Conservation (phyloP, 2,329 filamentous ascomycete species). For the Hypoxylon sp. region DNA sequence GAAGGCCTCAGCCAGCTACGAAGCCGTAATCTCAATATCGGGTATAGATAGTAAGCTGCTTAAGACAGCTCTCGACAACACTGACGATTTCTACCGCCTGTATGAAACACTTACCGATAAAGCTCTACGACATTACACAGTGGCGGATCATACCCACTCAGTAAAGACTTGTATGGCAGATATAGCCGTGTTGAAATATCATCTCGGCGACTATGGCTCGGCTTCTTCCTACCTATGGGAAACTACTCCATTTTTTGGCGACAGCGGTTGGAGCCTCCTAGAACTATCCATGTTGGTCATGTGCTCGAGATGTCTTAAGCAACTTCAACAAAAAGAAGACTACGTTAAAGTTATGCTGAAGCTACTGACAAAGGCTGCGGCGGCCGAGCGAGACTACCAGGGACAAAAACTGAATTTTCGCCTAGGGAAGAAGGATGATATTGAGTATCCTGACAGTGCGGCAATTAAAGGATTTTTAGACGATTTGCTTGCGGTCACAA, state of each 20-base stretch:
- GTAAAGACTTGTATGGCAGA: slow-evolving; percentile 85
- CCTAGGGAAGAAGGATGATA: slow-evolving; percentile 54
- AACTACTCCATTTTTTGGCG: slow-evolving; percentile 83
- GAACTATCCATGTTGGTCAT: slow-evolving; percentile 89
- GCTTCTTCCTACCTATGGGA: slow-evolving; percentile 85
- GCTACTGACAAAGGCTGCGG: slow-evolving; percentile 77
- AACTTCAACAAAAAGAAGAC: slow-evolving; percentile 81
- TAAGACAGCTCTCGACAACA: slow-evolving; percentile 71
- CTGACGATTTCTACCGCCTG: slow-evolving; percentile 74
- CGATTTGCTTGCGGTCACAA: slow-evolving; percentile 64
- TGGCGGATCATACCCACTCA: slow-evolving; percentile 83
- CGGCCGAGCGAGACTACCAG: slow-evolving; percentile 66
- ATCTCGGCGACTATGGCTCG: slow-evolving; percentile 78
- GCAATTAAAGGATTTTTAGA: slow-evolving; percentile 64
- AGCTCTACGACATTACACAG: slow-evolving; percentile 84
- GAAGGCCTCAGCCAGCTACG: slow-evolving; percentile 35
- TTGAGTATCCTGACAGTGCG: slow-evolving; percentile 52
- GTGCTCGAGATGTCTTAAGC: slow-evolving; percentile 85
- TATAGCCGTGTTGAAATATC: slow-evolving; percentile 86
- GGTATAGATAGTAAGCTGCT: slow-evolving; percentile 72
- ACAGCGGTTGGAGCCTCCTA: slow-evolving; percentile 82
- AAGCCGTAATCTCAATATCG: slow-evolving; percentile 52
- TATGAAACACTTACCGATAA: slow-evolving; percentile 87
- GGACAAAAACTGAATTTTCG: slow-evolving; percentile 57
- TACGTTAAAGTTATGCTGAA: slow-evolving; percentile 83